Evolutionary conservation across 2,329 filamentous ascomycete species (phyloP), one percentile per base, ranked within the genome.

Genomic region (Madurella mycetomatis): DNA sequence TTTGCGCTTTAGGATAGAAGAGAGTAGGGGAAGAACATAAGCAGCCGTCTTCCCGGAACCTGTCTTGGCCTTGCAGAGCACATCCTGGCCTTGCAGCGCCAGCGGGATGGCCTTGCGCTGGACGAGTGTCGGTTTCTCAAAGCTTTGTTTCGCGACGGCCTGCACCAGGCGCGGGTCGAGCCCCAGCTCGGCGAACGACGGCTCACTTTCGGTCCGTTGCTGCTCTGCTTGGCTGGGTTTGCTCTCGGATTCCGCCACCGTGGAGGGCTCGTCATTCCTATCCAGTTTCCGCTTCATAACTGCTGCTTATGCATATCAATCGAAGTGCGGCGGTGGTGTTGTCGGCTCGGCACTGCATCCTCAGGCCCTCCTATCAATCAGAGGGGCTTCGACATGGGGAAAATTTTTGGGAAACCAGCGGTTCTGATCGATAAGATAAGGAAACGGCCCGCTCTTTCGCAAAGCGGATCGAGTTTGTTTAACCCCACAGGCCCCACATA

Each of bases 11-110:
- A 99, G 74, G 58, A 96, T 88, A 37, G 83, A 82, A 62, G 96
- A 88, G 15, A 99, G 73, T n/a, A 96, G 80, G 1, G 94, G 94
- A 41, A 99, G 79, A 7, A 96, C 76, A 69, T 97, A 97, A 47
- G 94, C 92, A n/a, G 90, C 90, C 11, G 94, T 99, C 78, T 99
- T 99, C 62, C 94, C 94, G 4, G 92, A 96, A 12, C 94, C 94
- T 5, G 94, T 97, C 71, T 92, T 95, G 39, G 92, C 90, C 67
- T 92, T 91, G 51, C 91, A 92, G 40, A 97, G 77, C 46, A 99
- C 85, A 77, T 97, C 91, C 66, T 90, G 86, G 12, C 94, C 92
- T 60, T 91, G 84, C 16, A 97, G 77, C 18, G 90, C 90, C 39
- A 96, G 74, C 1, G 94, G 94, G 58, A 99, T 95, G 1, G 90